Evolutionary conservation across 148 eudicot species (phyloP).

Genomic region (Camellia lanceoleosa): DNA sequence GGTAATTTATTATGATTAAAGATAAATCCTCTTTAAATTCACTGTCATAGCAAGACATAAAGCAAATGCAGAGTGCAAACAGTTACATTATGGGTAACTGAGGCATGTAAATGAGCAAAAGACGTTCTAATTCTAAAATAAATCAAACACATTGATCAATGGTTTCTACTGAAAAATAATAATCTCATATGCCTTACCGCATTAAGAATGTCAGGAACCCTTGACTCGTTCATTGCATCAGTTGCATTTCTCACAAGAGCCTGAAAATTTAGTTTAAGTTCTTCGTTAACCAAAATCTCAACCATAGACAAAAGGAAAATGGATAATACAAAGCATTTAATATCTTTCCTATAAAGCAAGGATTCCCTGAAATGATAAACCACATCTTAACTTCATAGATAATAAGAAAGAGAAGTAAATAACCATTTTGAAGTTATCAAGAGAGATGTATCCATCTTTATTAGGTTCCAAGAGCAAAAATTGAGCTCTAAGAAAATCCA

Average conservation of each 20-base stretch:
- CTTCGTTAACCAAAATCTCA: not conserved
- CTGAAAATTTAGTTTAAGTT: slow-evolving; percentile 24
- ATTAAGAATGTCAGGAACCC: slow-evolving; percentile 56
- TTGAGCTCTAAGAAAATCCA: slow-evolving; percentile 51
- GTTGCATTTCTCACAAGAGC: slow-evolving; percentile 53
- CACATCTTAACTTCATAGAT: slow-evolving; percentile 1
- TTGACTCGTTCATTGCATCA: slow-evolving; percentile 64
- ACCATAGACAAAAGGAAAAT: not conserved
- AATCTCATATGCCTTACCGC: slow-evolving; percentile 25
- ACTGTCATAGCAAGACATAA: not conserved
- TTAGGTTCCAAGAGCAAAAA: slow-evolving; percentile 39
- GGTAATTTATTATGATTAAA: not conserved
- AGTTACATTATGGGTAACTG: not conserved
- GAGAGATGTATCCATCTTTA: slow-evolving; percentile 33
- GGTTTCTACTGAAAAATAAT: not conserved
- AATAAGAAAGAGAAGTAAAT: slow-evolving; percentile 4
- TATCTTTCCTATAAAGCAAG: not conserved
- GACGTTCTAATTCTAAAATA: not conserved
- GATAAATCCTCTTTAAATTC: not conserved
- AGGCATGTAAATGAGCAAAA: not conserved
- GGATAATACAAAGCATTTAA: not conserved
- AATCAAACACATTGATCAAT: not conserved
- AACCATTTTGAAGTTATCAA: slow-evolving; percentile 36
- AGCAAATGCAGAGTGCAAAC: not conserved
- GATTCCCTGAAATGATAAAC: not conserved